Percentiles rank a stretch among this genome's conserved stretches.
Evolutionary conservation across 305 asterid species (phyloP).

Genomic region (Solanum hybrid): DNA sequence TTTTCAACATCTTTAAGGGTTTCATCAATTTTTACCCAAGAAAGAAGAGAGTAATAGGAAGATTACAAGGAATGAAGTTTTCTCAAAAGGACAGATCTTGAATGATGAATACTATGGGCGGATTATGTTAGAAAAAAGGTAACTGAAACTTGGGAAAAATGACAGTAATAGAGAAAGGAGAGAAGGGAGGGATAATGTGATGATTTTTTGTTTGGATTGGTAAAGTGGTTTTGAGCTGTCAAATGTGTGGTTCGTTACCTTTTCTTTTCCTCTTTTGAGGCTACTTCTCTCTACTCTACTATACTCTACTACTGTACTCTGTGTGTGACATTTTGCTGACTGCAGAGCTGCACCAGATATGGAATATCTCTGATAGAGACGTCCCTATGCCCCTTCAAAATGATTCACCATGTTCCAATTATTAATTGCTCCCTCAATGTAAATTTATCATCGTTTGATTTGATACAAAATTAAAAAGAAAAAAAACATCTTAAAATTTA

Average conservation of each 20-base stretch:
- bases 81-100: neutral
- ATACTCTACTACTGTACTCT: neutral
- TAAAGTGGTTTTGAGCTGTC: slow-evolving; percentile 2
- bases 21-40: neutral
- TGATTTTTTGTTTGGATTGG: neutral
- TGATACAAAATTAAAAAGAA: no score
- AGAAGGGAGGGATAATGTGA: neutral
- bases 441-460: no score
- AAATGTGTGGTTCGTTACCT: neutral
- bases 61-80: neutral
- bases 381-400: neutral
- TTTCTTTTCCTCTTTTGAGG: neutral
- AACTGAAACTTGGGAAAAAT: neutral
- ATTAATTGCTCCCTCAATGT: neutral
- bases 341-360: neutral
- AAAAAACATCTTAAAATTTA: no score
- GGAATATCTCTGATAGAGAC: neutral
- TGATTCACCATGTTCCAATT: neutral
- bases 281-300: neutral
- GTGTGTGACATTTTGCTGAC: neutral
- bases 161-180: neutral
- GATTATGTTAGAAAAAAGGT: neutral
- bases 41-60: neutral
- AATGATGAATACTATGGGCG: neutral
- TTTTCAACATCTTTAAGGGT: slow-evolving; percentile 2